phyloP scores from a whole-genome alignment of 352 stramenopile species.

The Pythium coloratum region DNA sequence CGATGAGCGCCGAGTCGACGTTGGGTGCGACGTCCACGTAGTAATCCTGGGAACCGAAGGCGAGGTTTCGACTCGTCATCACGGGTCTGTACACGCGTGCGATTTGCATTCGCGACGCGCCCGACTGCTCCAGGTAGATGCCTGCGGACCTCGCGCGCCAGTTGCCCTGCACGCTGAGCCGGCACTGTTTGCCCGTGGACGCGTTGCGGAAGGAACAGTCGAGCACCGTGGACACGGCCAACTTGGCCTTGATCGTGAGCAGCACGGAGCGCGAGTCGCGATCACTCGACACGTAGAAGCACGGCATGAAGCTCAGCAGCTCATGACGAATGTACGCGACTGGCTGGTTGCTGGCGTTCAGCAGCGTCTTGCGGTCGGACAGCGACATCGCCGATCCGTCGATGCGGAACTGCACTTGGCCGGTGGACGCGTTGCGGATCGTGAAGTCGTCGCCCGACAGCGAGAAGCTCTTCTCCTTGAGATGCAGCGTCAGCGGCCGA shows the following conservation, averaged over 20 bases:
- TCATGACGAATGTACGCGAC: conserved; percentile 29
- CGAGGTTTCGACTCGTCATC: conserved; percentile 10
- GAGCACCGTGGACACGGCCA: conserved; percentile 22
- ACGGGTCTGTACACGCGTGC: conserved; percentile 25
- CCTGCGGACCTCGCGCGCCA: conserved; percentile 22
- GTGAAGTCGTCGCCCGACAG: conserved; percentile 32
- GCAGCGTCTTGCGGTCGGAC: conserved; percentile 29
- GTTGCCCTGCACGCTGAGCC: conserved; percentile 25
- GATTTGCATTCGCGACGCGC: conserved; percentile 6
- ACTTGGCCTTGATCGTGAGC: conserved; percentile 27
- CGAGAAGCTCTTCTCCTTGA: conserved; percentile 28
- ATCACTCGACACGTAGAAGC: conserved; percentile 24
- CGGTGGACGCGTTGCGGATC: conserved; percentile 27
- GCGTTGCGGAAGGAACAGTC: conserved; percentile 27
- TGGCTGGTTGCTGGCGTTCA: conserved; percentile 21
- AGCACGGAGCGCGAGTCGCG: conserved; percentile 10
- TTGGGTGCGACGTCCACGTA: conserved; percentile 28
- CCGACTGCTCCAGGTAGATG: conserved; percentile 22
- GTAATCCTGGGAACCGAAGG: conserved; percentile 23
- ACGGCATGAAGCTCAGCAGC: conserved; percentile 21
- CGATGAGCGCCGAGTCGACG: conserved; percentile 25
- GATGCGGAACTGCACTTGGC: conserved; percentile 26
- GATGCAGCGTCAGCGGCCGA: conserved; percentile 25
- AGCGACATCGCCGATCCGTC: conserved; percentile 21
- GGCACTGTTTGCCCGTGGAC: conserved; percentile 15